Base-by-base conservation (phyloP, 148 eudicot genomes). In the Fagopyrum tataricum region DNA sequence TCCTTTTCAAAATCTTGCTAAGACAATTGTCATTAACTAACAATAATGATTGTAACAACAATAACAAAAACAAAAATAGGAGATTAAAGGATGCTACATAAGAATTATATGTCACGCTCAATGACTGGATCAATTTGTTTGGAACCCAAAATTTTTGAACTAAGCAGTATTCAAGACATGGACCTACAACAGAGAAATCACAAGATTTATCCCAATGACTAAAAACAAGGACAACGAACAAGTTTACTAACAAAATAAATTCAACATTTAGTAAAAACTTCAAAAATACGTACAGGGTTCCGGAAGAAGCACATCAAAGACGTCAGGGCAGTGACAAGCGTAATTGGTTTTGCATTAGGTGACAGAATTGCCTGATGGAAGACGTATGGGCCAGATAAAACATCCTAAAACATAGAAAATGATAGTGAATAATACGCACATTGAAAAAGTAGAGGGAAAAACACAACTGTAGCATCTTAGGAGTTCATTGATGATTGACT, bases 281-380 rank as follows among this genome's bases (percentile, higher is more conserved):
- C 15, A 3, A 15, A 64, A 26, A 26, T 67, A 71, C 96, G 59
- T 95, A 95, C 99, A 82, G 91, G 90, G 79, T 77, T 74, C 21
- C 87, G 96, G 70, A 76, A 85, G 84, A 73, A 96, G 37, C 97
- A 88, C 69, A 86, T 77, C 79, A 90, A 80, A n/a, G 99, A 96
- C 41, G 84, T 77, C 83, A 91, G 79, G n/a, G 97, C 94, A 56
- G 82, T 78, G 78, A 81, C 78, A 77, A 87, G 86, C 55, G 97
- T 85, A 74, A 92, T 75, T 20, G 97, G 99, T 77, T 87, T 96
- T 44, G 85, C 84, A 62, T 80, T 72, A 42, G 85, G 78, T 78
- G 97, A 92, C 76, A 92, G 67, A 74, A 96, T 72, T 56, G 88
- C 90, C 76, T 96, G 96, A 70, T 80, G 80, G 70, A 96, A 84